phyloP scores from a whole-genome alignment of 2,329 filamentous ascomycete genomes.

The Metarhizium guizhouense region DNA sequence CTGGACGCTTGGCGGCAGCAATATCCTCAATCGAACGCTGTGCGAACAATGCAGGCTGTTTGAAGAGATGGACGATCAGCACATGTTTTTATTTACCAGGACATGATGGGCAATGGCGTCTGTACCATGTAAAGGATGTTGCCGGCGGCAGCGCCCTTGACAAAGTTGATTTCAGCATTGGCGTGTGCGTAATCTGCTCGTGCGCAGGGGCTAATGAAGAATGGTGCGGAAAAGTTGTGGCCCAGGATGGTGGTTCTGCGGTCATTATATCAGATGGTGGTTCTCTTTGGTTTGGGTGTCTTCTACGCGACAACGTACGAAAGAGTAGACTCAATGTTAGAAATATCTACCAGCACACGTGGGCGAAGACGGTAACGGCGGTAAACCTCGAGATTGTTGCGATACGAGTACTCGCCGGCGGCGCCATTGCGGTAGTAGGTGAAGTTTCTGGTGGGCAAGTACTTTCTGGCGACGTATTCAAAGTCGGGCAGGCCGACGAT shows the following conservation, averaged over 20 bases:
- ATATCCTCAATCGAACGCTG: slow-evolving; percentile 29
- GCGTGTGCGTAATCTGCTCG: slow-evolving; percentile 34
- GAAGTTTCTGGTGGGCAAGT: slow-evolving; percentile 37
- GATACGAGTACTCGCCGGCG: slow-evolving; percentile 45
- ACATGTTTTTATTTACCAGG: slow-evolving; percentile 5
- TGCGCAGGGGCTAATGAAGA: slow-evolving; percentile 44
- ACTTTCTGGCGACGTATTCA: slow-evolving; percentile 40
- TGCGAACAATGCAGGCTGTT: neutral
- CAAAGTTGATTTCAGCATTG: slow-evolving; percentile 39
- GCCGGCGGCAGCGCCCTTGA: slow-evolving; percentile 37
- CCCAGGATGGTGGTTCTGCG: slow-evolving; percentile 39
- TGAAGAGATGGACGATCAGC: neutral
- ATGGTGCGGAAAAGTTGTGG: slow-evolving; percentile 43
- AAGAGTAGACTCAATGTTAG: slow-evolving; percentile 29
- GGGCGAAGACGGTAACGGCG: slow-evolving; percentile 38
- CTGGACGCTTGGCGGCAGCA: slow-evolving; percentile 23
- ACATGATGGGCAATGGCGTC: slow-evolving; percentile 17
- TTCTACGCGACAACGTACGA: neutral
- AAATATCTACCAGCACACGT: slow-evolving; percentile 41
- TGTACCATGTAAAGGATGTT: slow-evolving; percentile 40
- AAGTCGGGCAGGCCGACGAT: slow-evolving; percentile 45
- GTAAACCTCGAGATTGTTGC: slow-evolving; percentile 48
- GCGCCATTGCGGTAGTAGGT: slow-evolving; percentile 50
- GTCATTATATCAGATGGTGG: slow-evolving; percentile 8
- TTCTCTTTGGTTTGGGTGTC: neutral